Evolutionary conservation across 2,329 filamentous ascomycete species (phyloP).

Genomic region (Talaromyces marneffei): DNA sequence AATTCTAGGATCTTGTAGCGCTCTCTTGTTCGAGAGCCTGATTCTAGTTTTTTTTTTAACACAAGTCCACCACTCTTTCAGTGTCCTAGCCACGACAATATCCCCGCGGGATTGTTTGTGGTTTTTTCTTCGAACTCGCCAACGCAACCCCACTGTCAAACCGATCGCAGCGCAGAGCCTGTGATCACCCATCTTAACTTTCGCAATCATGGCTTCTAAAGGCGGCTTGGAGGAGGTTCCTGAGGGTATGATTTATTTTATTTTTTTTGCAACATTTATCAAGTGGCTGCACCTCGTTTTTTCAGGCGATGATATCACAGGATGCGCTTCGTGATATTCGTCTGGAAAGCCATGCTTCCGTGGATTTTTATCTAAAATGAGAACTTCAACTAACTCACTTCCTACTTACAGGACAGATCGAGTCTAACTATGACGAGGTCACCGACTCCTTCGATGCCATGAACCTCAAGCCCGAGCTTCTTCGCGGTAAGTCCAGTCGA

Average conservation of each 20-base stretch:
- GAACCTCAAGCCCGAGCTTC: constrained; percentile 93
- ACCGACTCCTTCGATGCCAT: constrained; percentile 99
- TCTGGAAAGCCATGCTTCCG: constrained; percentile 1
- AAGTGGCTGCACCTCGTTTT: not conserved
- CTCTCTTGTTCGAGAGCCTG: constrained; percentile 31
- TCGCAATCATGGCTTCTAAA: constrained; percentile 96
- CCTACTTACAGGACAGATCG: constrained; percentile 77
- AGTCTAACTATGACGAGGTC: constrained; percentile 99
- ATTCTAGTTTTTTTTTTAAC: constrained; percentile 27
- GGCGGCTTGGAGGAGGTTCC: constrained; percentile 98
- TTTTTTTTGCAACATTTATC: not conserved
- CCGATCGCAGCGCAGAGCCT: constrained; percentile 72
- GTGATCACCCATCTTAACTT: constrained; percentile 53
- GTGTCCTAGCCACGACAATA: constrained; percentile 23
- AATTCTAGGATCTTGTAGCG: constrained; percentile 25
- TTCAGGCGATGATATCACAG: constrained; percentile 3
- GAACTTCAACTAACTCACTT: constrained; percentile 10
- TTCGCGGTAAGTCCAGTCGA: constrained; percentile 63
- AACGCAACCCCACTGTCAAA: constrained; percentile 28
- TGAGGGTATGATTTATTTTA: constrained; percentile 64
- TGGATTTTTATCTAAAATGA: constrained; percentile 1
- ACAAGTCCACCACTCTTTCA: constrained; percentile 15
- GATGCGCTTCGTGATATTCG: not conserved
- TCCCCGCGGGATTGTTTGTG: constrained; percentile 29
- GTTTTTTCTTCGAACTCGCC: constrained; percentile 21